A percentile compares a stretch with the other conserved stretches of the same genome.
These are phyloP conservation scores for Pyrrhoderma noxium DNA, from an alignment of 1,284 basidiomycete genomes.

Conservation along the genomic window DNA sequence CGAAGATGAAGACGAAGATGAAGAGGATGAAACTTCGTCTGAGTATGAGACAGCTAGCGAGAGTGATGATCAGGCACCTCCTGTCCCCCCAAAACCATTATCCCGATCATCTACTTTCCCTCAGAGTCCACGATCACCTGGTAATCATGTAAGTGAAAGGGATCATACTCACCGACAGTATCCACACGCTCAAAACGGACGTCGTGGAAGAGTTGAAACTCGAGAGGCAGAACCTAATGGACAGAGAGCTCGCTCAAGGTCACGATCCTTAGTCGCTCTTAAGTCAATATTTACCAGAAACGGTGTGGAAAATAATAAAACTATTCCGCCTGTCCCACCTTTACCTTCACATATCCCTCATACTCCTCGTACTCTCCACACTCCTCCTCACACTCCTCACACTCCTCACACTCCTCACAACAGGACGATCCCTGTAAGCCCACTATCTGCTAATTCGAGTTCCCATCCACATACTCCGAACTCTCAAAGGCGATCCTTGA, in stretches of 20 bases:
- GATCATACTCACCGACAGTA: neutral
- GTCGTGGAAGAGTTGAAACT: conserved; percentile 1
- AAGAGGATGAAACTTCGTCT: conserved; percentile 18
- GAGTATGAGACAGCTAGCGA: conserved; percentile 25
- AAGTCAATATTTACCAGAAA: conserved; percentile 12
- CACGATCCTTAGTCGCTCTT: conserved; percentile 12
- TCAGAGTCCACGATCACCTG: neutral
- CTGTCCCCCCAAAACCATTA: conserved; percentile 16
- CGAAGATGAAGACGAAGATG: conserved; percentile 25
- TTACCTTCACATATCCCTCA: conserved; percentile 28
- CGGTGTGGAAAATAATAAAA: neutral
- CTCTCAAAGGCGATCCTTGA: conserved; percentile 7
- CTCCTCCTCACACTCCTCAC: neutral
- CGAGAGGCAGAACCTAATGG: conserved; percentile 13
- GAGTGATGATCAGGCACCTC: conserved; percentile 26
- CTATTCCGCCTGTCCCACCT: conserved; percentile 35
- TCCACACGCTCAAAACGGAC: neutral
- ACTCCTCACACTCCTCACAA: neutral
- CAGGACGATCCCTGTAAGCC: conserved; percentile 10
- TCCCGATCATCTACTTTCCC: conserved; percentile 23
- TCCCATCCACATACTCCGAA: conserved; percentile 23
- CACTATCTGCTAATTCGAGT: conserved; percentile 22
- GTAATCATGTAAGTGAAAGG: neutral
- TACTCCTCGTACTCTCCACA: neutral
- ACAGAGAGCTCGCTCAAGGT: conserved; percentile 14